These are phyloP conservation scores for Chalciporus chontae DNA, from an alignment of 768 basidiomycete species.

Conservation along the genomic window DNA sequence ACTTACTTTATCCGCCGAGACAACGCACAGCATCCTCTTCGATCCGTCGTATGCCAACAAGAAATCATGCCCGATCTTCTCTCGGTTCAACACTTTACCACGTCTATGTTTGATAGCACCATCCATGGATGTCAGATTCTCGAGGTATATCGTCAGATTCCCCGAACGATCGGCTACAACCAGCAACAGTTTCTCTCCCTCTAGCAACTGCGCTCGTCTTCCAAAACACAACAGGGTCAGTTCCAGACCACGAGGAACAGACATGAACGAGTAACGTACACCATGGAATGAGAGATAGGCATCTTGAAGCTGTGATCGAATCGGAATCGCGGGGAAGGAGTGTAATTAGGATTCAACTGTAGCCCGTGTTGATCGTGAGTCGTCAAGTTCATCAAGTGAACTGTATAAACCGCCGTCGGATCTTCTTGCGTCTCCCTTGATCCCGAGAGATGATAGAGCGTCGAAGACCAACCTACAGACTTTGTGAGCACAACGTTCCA, in stretches of 20 bases:
- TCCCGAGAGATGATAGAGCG: not conserved
- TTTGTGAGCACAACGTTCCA: no score
- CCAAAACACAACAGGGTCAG: not conserved
- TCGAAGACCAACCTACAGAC: not conserved
- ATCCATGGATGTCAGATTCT: conserved; percentile 26
- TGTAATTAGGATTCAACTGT: conserved; percentile 19
- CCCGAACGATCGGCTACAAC: conserved; percentile 32
- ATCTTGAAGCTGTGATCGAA: conserved; percentile 15
- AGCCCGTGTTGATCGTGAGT: conserved; percentile 24
- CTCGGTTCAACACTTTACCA: conserved; percentile 31
- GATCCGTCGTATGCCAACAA: conserved; percentile 52
- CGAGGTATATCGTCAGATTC: conserved; percentile 35
- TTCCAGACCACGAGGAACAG: not conserved
- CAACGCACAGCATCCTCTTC: conserved; percentile 39
- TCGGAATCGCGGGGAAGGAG: conserved; percentile 23
- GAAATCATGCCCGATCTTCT: conserved; percentile 42
- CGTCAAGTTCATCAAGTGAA: conserved; percentile 12
- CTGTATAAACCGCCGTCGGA: conserved; percentile 7
- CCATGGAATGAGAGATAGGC: conserved; percentile 16
- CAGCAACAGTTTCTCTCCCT: conserved; percentile 36
- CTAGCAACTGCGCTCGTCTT: conserved; percentile 40
- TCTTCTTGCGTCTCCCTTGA: conserved; percentile 2
- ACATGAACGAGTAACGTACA: conserved; percentile 6
- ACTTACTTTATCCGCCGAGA: not conserved
- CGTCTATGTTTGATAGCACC: conserved; percentile 25